These are phyloP conservation scores for Fragaria vesca DNA, from an alignment of 306 rosid species.

Conservation along the genomic window DNA sequence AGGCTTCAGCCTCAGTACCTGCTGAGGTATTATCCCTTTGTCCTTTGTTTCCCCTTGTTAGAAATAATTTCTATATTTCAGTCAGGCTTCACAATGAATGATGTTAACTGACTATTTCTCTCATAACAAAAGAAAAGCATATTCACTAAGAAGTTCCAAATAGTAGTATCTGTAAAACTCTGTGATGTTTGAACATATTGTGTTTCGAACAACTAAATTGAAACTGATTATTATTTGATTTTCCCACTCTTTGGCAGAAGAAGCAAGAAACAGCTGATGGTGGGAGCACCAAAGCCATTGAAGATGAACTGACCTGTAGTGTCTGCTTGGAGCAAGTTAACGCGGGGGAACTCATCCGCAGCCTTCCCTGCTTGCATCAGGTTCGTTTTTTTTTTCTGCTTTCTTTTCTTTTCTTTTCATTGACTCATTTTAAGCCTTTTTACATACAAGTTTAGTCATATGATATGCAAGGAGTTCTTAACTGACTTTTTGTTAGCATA, in stretches of 20 bases:
- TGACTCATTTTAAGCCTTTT: background rate
- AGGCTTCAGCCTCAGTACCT: constrained; percentile 58
- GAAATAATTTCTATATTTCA: background rate
- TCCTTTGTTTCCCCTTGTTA: background rate
- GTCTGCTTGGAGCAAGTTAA: constrained; percentile 97
- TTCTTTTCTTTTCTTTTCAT: background rate
- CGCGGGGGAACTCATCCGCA: constrained; percentile 82
- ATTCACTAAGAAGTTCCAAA: background rate
- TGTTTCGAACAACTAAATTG: background rate
- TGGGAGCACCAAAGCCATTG: constrained; percentile 56
- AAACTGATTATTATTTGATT: background rate
- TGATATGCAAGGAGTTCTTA: background rate
- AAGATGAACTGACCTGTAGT: constrained; percentile 94
- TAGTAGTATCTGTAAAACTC: background rate
- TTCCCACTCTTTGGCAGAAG: constrained; percentile 41
- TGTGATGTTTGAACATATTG: background rate
- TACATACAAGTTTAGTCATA: background rate
- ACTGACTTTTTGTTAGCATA: background rate
- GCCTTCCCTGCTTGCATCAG: constrained; percentile 98
- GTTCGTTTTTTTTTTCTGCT: constrained; percentile 28
- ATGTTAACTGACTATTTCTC: background rate
- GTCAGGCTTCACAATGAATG: background rate
- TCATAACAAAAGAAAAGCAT: background rate
- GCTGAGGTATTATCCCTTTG: constrained; percentile 54
- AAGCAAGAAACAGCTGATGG: constrained; percentile 53